Evolutionary conservation across 2,329 filamentous ascomycete genomes (phyloP).

Genomic region (Trichoderma brevicompactum): DNA sequence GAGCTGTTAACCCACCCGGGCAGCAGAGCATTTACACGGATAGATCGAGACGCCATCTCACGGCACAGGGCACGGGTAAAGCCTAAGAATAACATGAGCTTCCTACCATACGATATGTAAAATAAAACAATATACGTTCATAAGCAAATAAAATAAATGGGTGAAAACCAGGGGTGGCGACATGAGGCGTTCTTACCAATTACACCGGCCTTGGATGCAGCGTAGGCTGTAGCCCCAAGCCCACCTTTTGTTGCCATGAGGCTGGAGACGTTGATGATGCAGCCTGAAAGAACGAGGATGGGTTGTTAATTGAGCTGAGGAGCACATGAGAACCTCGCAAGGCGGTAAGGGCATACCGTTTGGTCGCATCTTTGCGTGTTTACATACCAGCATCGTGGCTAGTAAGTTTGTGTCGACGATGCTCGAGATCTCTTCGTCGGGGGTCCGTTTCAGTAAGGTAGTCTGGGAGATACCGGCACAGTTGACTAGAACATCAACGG

Average conservation of each 20-base stretch:
- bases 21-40: conserved; percentile 79
- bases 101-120: conserved; percentile 24
- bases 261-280: conserved; percentile 82
- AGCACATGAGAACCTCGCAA: neutral
- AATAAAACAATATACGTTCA: conserved; percentile 28
- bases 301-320: neutral
- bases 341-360: conserved; percentile 36
- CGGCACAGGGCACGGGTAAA: conserved; percentile 69
- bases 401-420: conserved; percentile 73
- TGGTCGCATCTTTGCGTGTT: conserved; percentile 45
- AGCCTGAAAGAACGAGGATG: conserved; percentile 50
- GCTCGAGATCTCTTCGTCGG: conserved; percentile 54
- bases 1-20: conserved; percentile 82
- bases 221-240: conserved; percentile 72
- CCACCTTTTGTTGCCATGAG: conserved; percentile 72
- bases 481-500: conserved; percentile 70
- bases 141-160: conserved; percentile 31
- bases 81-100: conserved; percentile 48
- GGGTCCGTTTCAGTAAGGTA: conserved; percentile 63
- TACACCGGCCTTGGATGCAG: conserved; percentile 80
- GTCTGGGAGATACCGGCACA: conserved; percentile 75
- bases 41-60: conserved; percentile 62
- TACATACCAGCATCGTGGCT: conserved; percentile 66
- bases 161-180: conserved; percentile 25
- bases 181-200: conserved; percentile 55